These are phyloP conservation scores for Sphaerosporella brunnea DNA, from an alignment of 495 filamentous ascomycete genomes.

Conservation along the genomic window DNA sequence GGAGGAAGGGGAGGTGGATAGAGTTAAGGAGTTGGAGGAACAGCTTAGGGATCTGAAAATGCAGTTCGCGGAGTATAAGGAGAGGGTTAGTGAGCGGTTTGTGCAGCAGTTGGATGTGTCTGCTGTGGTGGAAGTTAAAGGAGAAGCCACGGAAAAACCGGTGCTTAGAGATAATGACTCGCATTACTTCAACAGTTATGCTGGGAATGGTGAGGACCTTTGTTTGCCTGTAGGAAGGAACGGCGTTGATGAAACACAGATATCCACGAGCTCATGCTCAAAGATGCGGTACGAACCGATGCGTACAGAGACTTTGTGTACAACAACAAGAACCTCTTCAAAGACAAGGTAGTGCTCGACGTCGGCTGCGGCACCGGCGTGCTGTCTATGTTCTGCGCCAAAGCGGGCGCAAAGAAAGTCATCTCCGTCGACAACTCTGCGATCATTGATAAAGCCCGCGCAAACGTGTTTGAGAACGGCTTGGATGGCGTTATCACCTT, in stretches of 20 bases:
- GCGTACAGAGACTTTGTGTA: conserved; percentile 55
- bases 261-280: conserved; percentile 87
- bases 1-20: conserved; percentile 28
- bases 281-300: conserved; percentile 49
- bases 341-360: conserved; percentile 70
- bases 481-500: conserved; percentile 63
- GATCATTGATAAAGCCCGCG: conserved; percentile 73
- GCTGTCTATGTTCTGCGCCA: conserved; percentile 84
- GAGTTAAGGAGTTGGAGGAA: conserved; percentile 50
- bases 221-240: background rate
- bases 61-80: conserved; percentile 55
- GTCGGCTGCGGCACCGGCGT: conserved; percentile 89
- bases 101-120: conserved; percentile 42
- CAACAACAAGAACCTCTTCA: conserved; percentile 76
- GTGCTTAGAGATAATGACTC: conserved; percentile 40
- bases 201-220: conserved; percentile 44
- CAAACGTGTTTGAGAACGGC: conserved; percentile 68
- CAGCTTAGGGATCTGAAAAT: conserved; percentile 43
- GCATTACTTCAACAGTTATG: conserved; percentile 70
- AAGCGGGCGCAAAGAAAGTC: conserved; percentile 75
- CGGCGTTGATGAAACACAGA: conserved; percentile 30
- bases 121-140: conserved; percentile 1
- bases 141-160: conserved; percentile 25
- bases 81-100: conserved; percentile 36
- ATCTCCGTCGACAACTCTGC: conserved; percentile 87